A percentile compares a stretch with the other conserved stretches of the same genome.
Conservation (phyloP, 2,329 filamentous ascomycete species). For the Colletotrichum sidae region DNA sequence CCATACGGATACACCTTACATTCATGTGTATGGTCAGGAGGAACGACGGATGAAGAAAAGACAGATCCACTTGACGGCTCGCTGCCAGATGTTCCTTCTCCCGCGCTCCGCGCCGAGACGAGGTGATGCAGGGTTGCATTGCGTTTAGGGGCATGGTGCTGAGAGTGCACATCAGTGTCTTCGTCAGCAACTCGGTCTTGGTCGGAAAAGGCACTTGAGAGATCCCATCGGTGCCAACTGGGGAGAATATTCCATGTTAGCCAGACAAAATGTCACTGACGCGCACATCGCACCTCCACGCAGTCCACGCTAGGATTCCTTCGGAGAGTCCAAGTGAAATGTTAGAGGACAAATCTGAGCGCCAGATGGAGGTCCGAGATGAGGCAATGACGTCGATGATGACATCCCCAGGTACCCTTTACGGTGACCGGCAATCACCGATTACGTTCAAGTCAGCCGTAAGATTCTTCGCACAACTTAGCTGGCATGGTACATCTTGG, state of each 20-base stretch:
- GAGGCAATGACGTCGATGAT: conserved; percentile 23
- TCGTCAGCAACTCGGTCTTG: conserved; percentile 8
- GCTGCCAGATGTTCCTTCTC: conserved; percentile 4
- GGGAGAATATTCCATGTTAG: no score
- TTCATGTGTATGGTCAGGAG: no score
- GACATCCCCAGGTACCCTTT: conserved; percentile 1
- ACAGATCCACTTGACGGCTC: conserved; percentile 17
- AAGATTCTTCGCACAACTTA: not conserved
- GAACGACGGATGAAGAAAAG: conserved; percentile 10
- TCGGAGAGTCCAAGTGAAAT: not conserved
- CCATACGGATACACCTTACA: not conserved
- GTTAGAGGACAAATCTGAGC: conserved; percentile 4
- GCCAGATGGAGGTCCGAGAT: conserved; percentile 6
- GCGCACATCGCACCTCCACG: no score
- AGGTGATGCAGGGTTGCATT: conserved; percentile 23
- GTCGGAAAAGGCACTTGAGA: not conserved
- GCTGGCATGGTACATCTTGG: not conserved
- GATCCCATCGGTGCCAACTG: no score
- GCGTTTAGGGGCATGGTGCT: conserved; percentile 9
- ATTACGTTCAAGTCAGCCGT: conserved; percentile 4
- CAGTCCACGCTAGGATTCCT: not conserved
- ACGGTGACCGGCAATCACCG: not conserved
- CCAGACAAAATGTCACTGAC: no score
- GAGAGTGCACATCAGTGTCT: conserved; percentile 13
- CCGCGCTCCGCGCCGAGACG: conserved; percentile 13